Base-by-base conservation (phyloP, 2,329 filamentous ascomycete genomes). In the Allantophomopsis cytisporea region DNA sequence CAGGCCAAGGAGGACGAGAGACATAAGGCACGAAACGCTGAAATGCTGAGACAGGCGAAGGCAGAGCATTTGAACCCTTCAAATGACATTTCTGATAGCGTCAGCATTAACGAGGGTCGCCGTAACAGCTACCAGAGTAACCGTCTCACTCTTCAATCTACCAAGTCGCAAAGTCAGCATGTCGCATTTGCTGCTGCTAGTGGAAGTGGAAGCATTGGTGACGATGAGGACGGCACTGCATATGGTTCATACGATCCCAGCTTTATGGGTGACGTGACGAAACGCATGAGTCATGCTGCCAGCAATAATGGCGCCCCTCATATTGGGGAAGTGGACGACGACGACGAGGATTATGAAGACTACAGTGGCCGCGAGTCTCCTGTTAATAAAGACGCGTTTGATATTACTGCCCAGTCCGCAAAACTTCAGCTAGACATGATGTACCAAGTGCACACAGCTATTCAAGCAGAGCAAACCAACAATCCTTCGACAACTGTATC, bases 321-420 rank as follows among this genome's bases (percentile, higher is more conserved):
- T 28, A 39, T 46, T 37, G 78, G 71, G 15, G 77, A 80, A 40
- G 59, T 62, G 15, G 69, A 72, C 18, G 74, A 80, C 15, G 74
- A 79, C 15, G 83, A 94, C 37, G 83, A 89, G 18, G 83, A 83
- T 43, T 77, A 76, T 34, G 86, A 94, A 50, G 84, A 85, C 46
- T 80, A 74, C 30, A 94, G 86, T 51, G 81, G 80, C 39, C 80
- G 75, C 42, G 84, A 93, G 45, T 76, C 75, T 7, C 73, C 80
- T 1, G 76, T 78, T 28, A 88, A 76, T 53, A 94, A 94, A 54
- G 91, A 98, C 57, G 88, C 91, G 2, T 88, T 96, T 60, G 89
- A 89, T 56, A 96, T 98, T 53, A 95, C 89, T 3, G 91, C 91
- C 0, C 89, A 96, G 57, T 96, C 91, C 12, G 87, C 87, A 10